phyloP scores from a whole-genome alignment of 768 basidiomycete species.

The Phlegmacium glaucopus region DNA sequence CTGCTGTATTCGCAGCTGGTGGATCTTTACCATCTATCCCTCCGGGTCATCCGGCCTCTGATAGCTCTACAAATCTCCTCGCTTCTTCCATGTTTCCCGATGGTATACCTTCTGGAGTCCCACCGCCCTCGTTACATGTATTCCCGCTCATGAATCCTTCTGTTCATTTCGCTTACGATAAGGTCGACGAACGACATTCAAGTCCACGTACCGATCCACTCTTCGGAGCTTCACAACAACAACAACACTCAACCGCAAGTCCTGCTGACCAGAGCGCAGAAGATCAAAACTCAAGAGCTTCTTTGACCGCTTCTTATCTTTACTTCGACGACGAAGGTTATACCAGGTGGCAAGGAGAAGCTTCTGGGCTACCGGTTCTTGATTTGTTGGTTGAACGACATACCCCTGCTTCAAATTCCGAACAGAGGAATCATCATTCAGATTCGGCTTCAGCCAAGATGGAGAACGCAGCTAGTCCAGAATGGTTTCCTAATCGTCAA shows the following conservation, averaged over 20 bases:
- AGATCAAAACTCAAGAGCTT: slow-evolving; percentile 57
- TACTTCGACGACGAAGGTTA: slow-evolving; percentile 88
- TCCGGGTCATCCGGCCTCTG: slow-evolving; percentile 24
- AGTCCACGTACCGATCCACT: slow-evolving; percentile 43
- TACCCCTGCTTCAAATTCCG: slow-evolving; percentile 30
- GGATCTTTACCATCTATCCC: slow-evolving; percentile 33
- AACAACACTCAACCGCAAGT: slow-evolving; percentile 30
- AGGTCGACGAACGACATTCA: slow-evolving; percentile 40
- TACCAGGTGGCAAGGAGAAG: slow-evolving; percentile 90
- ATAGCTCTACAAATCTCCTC: slow-evolving; percentile 28
- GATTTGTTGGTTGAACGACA: slow-evolving; percentile 79
- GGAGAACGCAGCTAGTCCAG: slow-evolving; percentile 34
- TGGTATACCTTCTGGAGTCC: slow-evolving; percentile 51
- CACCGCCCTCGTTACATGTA: slow-evolving; percentile 74
- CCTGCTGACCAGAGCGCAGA: too few species aligned
- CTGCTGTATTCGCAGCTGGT: slow-evolving; percentile 70
- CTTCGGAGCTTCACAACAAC: slow-evolving; percentile 30
- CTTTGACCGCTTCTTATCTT: slow-evolving; percentile 74
- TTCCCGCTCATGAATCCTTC: slow-evolving; percentile 82
- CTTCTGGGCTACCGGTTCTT: slow-evolving; percentile 85
- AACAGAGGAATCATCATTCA: slow-evolving; percentile 19
- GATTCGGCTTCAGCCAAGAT: slow-evolving; percentile 25
- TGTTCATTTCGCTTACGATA: slow-evolving; percentile 63
- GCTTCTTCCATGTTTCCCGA: slow-evolving; percentile 41
- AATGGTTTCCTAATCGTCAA: slow-evolving; percentile 85